These are phyloP conservation scores for Cyamopsis tetragonoloba DNA, from an alignment of 306 rosid species.

Conservation along the genomic window DNA sequence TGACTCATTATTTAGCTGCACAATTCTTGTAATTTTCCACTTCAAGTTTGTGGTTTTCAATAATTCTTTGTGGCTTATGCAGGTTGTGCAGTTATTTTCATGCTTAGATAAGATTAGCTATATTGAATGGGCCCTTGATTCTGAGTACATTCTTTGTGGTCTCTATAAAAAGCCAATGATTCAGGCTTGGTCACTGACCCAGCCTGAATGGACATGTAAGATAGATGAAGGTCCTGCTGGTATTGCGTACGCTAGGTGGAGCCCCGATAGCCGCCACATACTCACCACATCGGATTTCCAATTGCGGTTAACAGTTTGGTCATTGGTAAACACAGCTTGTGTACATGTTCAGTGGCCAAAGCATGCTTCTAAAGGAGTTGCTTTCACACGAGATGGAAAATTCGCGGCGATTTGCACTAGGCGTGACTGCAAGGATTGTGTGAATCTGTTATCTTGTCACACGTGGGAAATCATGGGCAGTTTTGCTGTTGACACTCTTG, in stretches of 20 bases:
- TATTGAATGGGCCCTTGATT: constrained; percentile 97
- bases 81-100: constrained; percentile 98
- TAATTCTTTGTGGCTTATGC: constrained; percentile 29
- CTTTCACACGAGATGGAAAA: constrained; percentile 87
- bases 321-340: constrained; percentile 88
- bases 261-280: constrained; percentile 99
- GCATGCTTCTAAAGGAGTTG: constrained; percentile 90
- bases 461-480: constrained; percentile 95
- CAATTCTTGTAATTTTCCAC: background rate
- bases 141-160: constrained; percentile 98
- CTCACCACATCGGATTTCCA: constrained; percentile 93
- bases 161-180: constrained; percentile 87
- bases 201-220: constrained; percentile 99
- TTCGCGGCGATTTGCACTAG: constrained; percentile 95
- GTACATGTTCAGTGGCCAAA: constrained; percentile 95
- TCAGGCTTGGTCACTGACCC: constrained; percentile 95
- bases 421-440: constrained; percentile 90
- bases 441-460: constrained; percentile 85
- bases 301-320: constrained; percentile 93
- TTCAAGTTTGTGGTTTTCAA: constrained; percentile 12
- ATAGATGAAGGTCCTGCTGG: constrained; percentile 99
- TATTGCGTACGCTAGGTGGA: constrained; percentile 95
- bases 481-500: constrained; percentile 84
- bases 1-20: constrained; percentile 11
- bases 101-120: constrained; percentile 98